Base-by-base conservation (phyloP, 768 basidiomycete genomes). In the Macrolepiota dolichaula region DNA sequence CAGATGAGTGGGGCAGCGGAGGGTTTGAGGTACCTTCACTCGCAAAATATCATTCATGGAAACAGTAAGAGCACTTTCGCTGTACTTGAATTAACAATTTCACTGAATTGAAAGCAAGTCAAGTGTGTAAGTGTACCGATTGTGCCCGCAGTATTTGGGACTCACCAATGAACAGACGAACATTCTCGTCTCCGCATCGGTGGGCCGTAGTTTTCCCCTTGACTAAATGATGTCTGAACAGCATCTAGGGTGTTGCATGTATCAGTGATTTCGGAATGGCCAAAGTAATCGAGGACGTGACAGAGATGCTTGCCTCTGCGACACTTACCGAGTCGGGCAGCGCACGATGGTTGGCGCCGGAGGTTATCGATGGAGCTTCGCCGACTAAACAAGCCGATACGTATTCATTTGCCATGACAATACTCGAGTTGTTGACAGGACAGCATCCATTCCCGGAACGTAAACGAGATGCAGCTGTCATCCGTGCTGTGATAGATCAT, bases 261-360 rank as follows among this genome's bases (percentile, higher is more conserved):
- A 81, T 88, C 13, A 83, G 82, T 62, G 86, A 88, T 64, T 87
- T 88, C 67, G 85, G 85, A 46, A 81, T 87, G 73, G 81, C 86
- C 17, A 85, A 83, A 65, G 74, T 86, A 29, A 78, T 87, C 38
- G 81, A 81, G 61, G 84, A 85, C 46, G 77, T 86, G 29, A 81
- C 83, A 1, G 83, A 83, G 59, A 79, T 70, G 60, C 67, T 74
- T 27, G 76, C 77, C 36, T 78, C 81, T 27, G 67, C 73, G n/a
- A 80, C 78, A 3, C 70, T 86, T 55, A 81, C 83, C 1, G 71
- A 72, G n/a, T 76, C 76, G 4, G 77, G 78, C 10, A 79, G 79
- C 58, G 76, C 82, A 37, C 79, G 86, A 9, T 88, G 85, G 85
- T 74, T 84, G 32, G 84, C 86, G 7, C 87, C 86, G 1, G 85